Conservation (phyloP, 2,329 filamentous ascomycete species). For the Fonsecaea multimorphosa region DNA sequence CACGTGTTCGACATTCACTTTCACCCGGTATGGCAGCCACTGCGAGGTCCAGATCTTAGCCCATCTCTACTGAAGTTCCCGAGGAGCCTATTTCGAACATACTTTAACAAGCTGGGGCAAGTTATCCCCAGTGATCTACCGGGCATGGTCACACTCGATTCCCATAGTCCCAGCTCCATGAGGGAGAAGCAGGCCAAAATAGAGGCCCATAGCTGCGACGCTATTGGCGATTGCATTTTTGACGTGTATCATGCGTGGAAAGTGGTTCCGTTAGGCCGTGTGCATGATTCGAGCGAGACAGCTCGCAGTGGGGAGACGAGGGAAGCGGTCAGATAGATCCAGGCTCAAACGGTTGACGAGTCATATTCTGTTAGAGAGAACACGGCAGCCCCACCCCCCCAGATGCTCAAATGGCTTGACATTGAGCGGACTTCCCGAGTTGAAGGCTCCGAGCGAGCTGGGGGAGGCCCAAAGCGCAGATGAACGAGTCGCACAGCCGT, state of each 20-base stretch:
- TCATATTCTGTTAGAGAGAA: slow-evolving; percentile 23
- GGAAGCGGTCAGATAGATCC: slow-evolving; percentile 30
- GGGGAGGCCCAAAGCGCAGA: not conserved
- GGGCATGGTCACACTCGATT: not conserved
- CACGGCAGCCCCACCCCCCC: slow-evolving; percentile 5
- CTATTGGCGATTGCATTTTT: slow-evolving; percentile 5
- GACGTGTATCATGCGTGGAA: slow-evolving; percentile 2
- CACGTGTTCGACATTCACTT: slow-evolving; percentile 21
- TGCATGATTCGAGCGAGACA: slow-evolving; percentile 12
- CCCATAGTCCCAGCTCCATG: not conserved
- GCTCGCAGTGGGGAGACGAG: not conserved
- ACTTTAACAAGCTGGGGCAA: not conserved
- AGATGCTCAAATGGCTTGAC: slow-evolving; percentile 9
- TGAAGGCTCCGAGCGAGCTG: not conserved
- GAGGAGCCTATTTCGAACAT: not conserved
- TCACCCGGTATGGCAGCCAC: slow-evolving; percentile 7
- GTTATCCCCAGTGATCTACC: slow-evolving; percentile 6
- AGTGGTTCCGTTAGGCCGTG: slow-evolving; percentile 6
- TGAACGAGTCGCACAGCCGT: slow-evolving; percentile 18
- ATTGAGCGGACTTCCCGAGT: slow-evolving; percentile 7
- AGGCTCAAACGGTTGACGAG: slow-evolving; percentile 24
- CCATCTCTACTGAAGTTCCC: slow-evolving; percentile 1
- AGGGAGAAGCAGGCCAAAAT: not conserved
- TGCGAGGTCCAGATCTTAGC: not conserved
- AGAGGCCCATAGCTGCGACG: not conserved